Evolutionary conservation across 345 rosid species (phyloP).

Genomic region (Lumnitzera racemosa): DNA sequence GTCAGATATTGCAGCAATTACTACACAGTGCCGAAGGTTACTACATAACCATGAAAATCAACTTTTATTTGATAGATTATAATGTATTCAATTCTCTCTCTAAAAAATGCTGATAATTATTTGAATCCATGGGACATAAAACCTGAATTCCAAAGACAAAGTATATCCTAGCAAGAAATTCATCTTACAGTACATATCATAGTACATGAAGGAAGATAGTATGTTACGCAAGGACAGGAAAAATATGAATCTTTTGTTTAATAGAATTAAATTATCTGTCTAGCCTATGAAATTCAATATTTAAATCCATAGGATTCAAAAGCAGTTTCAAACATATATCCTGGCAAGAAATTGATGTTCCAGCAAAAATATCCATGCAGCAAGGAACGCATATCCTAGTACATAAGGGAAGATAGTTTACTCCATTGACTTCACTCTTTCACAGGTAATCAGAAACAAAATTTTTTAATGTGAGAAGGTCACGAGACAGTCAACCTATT

Average conservation of each 20-base stretch:
- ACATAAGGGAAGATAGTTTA: background rate
- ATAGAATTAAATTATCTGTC: no score
- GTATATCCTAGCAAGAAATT: background rate
- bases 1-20: background rate
- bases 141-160: background rate
- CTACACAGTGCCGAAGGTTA: background rate
- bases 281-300: no score
- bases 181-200: background rate
- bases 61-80: no score
- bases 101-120: no score
- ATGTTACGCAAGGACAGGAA: background rate
- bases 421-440: background rate
- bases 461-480: background rate
- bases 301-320: no score
- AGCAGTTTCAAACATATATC: background rate
- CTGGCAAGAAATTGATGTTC: background rate
- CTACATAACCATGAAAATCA: background rate
- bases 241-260: no score
- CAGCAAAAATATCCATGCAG: background rate
- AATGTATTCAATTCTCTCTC: no score
- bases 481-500: no score
- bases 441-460: no score
- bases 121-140: no score
- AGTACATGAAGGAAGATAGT: background rate
- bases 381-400: background rate